Evolutionary conservation across 148 eudicot genomes (phyloP).

Genomic region (Simmondsia chinensis): DNA sequence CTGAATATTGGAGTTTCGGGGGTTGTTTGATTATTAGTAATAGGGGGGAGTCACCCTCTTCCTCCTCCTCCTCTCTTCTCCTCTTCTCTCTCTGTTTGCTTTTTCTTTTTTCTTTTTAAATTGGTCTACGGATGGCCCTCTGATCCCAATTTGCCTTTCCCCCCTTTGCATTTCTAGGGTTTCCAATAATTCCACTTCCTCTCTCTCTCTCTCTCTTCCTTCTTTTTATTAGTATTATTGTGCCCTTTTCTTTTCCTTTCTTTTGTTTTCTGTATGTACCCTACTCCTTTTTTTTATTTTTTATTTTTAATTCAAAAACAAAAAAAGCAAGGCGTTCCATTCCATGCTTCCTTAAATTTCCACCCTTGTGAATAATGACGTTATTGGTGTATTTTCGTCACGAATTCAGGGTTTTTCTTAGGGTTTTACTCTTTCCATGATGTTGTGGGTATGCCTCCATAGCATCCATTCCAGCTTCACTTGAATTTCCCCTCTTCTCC

Average conservation of each 20-base stretch:
- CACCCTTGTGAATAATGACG: slow-evolving; percentile 2
- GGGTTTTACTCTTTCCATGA: slow-evolving; percentile 19
- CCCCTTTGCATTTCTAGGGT: neutral
- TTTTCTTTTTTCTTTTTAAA: too few relatives aligned
- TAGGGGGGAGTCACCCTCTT: neutral
- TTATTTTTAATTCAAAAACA: neutral
- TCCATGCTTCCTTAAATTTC: neutral
- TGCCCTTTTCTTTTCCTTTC: neutral
- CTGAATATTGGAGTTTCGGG: too few relatives aligned
- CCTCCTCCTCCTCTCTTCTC: neutral
- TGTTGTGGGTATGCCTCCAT: too few relatives aligned
- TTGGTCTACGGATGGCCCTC: neutral
- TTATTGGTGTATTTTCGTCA: neutral
- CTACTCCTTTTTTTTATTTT: neutral
- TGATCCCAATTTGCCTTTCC: neutral
- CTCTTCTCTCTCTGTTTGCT: neutral
- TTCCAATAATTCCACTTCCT: neutral
- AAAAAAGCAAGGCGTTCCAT: neutral
- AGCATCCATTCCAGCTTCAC: neutral
- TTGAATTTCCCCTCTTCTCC: neutral
- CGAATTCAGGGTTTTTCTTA: slow-evolving; percentile 20
- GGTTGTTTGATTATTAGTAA: too few relatives aligned
- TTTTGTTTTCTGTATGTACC: neutral
- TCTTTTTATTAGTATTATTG: neutral
- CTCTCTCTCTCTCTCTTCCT: neutral